Percentiles rank a stretch among this genome's conserved stretches.
phyloP scores from a whole-genome alignment of 805 yeast species.

The Metschnikowia borealis region DNA sequence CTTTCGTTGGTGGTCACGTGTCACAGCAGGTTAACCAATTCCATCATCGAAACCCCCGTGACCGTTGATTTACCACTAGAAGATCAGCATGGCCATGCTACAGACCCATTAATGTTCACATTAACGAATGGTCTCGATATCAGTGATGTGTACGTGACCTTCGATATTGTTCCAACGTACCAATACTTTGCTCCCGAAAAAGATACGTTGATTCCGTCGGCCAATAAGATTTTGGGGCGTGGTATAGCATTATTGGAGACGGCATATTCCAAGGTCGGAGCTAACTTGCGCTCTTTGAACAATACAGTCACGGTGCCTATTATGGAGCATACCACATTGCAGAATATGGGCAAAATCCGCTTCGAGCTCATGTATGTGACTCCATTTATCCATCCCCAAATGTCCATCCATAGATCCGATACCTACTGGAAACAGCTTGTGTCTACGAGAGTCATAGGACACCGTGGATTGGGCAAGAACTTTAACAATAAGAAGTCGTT shows the following conservation, averaged over 20 bases:
- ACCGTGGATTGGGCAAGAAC: constrained; percentile 92
- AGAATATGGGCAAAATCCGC: constrained; percentile 69
- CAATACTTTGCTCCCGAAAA: constrained; percentile 34
- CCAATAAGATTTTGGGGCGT: constrained; percentile 54
- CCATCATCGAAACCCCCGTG: constrained; percentile 49
- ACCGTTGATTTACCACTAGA: constrained; percentile 79
- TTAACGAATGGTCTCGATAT: constrained; percentile 44
- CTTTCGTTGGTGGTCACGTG: constrained; percentile 63
- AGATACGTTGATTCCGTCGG: constrained; percentile 13
- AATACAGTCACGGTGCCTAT: constrained; percentile 70
- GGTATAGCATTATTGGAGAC: constrained; percentile 72
- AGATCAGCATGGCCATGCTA: constrained; percentile 64
- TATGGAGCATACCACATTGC: constrained; percentile 64
- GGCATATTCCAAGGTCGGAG: constrained; percentile 64
- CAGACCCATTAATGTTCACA: constrained; percentile 73
- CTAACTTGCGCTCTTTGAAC: constrained; percentile 60
- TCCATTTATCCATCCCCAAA: constrained; percentile 68
- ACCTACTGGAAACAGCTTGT: constrained; percentile 91
- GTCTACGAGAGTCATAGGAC: constrained; percentile 90
- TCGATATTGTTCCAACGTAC: constrained; percentile 90
- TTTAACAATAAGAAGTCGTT: constrained; percentile 64
- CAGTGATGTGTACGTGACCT: constrained; percentile 56
- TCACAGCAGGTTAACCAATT: constrained; percentile 25
- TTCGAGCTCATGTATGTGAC: constrained; percentile 71
- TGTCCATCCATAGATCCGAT: constrained; percentile 62